Base-by-base conservation (phyloP, 306 rosid genomes). In the Sicyos baderoa region DNA sequence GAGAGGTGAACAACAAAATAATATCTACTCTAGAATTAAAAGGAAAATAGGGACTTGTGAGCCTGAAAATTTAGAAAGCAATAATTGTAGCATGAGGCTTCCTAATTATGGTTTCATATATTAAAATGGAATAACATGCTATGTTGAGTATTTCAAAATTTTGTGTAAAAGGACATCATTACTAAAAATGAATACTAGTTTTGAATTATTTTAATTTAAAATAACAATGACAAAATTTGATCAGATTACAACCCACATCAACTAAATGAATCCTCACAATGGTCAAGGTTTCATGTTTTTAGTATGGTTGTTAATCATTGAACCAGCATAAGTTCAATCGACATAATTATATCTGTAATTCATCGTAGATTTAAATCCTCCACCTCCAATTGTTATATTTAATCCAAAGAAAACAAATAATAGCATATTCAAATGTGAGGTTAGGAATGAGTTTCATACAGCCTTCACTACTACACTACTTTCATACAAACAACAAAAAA, bases 391-490 rank as follows among this genome's bases (percentile, higher is more conserved):
- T 29, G 4, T 29, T 2, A 5, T 29, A 29, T 29, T 2, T 29
- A 29, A 29, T 29, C 4, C 4, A 29, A 29, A 29, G 35, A 29
- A 29, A 29, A 29, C 3, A 2, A 29, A 29, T 29, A 29, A 35
- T 29, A 29, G 35, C 42, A 35, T 35, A 35, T 6, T 35, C 42
- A 35, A 35, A 35, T 35, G 42, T 35, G 42, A 35, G 6, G 42
- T 35, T 35, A 35, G 42, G 42, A 35, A 35, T 35, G 42, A 35
- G 7, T 6, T 35, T 35, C 42, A 35, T 35, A 35, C 63, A 71
- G 64, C 21, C 32, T 17, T 70, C 10, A 16, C 25, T 79, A 76
- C 80, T 79, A 78, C 35, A 29, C 35, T 55, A 79, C 73, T 84
- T 81, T 67, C 59, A 66, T 35, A 78, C 52, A 84, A 77, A 71